A percentile compares a stretch with the other conserved stretches of the same genome.
Evolutionary conservation across 352 stramenopile genomes (phyloP).

Genomic region (Globisporangium apiculatum): DNA sequence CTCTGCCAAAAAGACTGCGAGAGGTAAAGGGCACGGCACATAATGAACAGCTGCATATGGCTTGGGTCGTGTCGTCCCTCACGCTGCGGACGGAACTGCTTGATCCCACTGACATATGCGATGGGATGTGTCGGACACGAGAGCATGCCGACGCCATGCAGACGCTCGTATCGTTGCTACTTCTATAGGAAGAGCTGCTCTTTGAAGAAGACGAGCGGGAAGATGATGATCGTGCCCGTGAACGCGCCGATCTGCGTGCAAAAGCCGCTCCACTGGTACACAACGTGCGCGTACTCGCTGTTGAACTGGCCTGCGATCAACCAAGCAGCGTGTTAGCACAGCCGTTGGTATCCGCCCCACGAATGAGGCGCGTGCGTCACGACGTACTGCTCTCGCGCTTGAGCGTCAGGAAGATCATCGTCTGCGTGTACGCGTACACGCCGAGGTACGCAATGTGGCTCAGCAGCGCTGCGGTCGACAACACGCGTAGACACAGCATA

Average conservation of each 20-base stretch:
- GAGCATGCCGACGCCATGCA: too few relatives aligned
- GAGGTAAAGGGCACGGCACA: too few relatives aligned
- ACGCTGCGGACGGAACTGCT: too few relatives aligned
- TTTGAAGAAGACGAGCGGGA: conserved; percentile 58
- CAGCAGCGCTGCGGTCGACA: conserved; percentile 21
- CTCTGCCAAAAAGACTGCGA: too few relatives aligned
- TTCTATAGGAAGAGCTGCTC: conserved; percentile 35
- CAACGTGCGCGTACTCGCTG: conserved; percentile 24
- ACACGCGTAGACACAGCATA: too few relatives aligned
- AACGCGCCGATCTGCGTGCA: conserved; percentile 59
- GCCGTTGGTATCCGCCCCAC: too few relatives aligned
- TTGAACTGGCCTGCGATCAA: conserved; percentile 20
- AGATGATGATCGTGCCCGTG: conserved; percentile 47
- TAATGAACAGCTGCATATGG: too few relatives aligned
- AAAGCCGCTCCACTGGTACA: conserved; percentile 72
- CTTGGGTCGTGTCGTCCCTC: too few relatives aligned
- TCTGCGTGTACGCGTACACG: conserved; percentile 62
- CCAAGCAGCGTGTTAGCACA: too few relatives aligned
- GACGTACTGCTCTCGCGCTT: conserved; percentile 39
- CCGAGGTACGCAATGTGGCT: conserved; percentile 49
- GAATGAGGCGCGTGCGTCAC: background rate
- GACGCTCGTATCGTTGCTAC: too few relatives aligned
- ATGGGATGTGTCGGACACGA: too few relatives aligned
- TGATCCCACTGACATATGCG: too few relatives aligned
- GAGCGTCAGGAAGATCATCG: conserved; percentile 64